A percentile compares a stretch with the other conserved stretches of the same genome.
These are phyloP conservation scores for Cenococcum geophilum DNA, from an alignment of 495 filamentous ascomycete species.

Conservation along the genomic window DNA sequence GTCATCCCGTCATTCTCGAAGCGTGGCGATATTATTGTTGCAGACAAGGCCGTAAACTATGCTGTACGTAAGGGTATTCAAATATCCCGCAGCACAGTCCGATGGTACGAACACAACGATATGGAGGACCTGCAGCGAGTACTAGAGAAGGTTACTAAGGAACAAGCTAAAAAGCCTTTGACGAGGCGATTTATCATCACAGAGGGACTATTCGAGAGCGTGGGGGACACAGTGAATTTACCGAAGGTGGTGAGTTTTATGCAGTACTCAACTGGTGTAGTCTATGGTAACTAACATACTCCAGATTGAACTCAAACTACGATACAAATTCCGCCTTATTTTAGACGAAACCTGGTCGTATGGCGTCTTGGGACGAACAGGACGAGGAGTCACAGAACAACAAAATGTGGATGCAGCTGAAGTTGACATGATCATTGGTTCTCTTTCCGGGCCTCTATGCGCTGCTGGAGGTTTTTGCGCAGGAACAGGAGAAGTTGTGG, in stretches of 20 bases:
- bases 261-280: constrained; percentile 2
- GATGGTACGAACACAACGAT: constrained; percentile 95
- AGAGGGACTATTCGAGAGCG: constrained; percentile 87
- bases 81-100: constrained; percentile 80
- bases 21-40: constrained; percentile 94
- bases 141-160: constrained; percentile 75
- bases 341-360: constrained; percentile 97
- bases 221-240: constrained; percentile 78
- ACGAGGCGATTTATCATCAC: constrained; percentile 95
- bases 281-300: constrained; percentile 16
- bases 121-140: constrained; percentile 88
- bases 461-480: constrained; percentile 95
- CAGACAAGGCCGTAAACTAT: constrained; percentile 91
- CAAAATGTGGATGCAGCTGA: constrained; percentile 88
- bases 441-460: constrained; percentile 81
- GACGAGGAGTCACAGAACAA: constrained; percentile 86
- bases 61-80: constrained; percentile 91
- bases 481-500: constrained; percentile 79
- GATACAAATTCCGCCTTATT: constrained; percentile 95
- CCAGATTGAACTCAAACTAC: constrained; percentile 80
- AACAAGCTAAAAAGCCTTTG: constrained; percentile 80
- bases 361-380: constrained; percentile 83
- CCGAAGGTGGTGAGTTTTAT: constrained; percentile 65
- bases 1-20: constrained; percentile 97
- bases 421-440: constrained; percentile 94